Conservation (phyloP, 257 asterid genomes). For the Lantana camara region DNA sequence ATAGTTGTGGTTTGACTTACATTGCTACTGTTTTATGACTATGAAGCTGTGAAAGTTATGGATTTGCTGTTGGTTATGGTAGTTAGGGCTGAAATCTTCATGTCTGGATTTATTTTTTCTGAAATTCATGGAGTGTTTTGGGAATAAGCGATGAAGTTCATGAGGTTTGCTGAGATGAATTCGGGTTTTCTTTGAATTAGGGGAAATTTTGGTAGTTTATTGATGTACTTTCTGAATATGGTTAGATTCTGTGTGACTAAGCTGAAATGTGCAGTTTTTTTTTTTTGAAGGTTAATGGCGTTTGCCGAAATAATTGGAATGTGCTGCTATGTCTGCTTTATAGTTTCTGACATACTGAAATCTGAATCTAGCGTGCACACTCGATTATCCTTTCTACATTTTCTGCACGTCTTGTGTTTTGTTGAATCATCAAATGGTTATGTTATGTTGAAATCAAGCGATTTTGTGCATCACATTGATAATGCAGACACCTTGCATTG, state of each 20-base stretch:
- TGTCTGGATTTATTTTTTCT: not conserved
- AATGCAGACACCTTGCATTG: constrained; percentile 1
- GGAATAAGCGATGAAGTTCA: too few relatives aligned
- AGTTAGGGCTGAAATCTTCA: not conserved
- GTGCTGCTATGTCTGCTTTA: not conserved
- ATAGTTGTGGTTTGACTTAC: not conserved
- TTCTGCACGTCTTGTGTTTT: not conserved
- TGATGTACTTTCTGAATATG: not conserved
- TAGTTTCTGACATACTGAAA: not conserved
- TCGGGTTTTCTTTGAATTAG: not conserved
- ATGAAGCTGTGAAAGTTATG: not conserved
- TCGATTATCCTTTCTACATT: not conserved
- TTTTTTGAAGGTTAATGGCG: not conserved
- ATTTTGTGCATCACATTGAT: not conserved
- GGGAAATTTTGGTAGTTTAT: not conserved
- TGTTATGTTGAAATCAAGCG: not conserved
- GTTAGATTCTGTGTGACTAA: not conserved
- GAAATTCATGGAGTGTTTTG: not conserved
- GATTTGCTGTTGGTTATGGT: not conserved
- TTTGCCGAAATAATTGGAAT: not conserved
- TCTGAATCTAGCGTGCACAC: not conserved
- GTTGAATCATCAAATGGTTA: not conserved
- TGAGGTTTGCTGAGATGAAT: not conserved
- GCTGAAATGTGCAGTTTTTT: not conserved
- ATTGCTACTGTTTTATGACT: not conserved